Evolutionary conservation across 495 filamentous ascomycete genomes (phyloP), one percentile per base, ranked within the genome.

Genomic region (Penicillium desertorum): DNA sequence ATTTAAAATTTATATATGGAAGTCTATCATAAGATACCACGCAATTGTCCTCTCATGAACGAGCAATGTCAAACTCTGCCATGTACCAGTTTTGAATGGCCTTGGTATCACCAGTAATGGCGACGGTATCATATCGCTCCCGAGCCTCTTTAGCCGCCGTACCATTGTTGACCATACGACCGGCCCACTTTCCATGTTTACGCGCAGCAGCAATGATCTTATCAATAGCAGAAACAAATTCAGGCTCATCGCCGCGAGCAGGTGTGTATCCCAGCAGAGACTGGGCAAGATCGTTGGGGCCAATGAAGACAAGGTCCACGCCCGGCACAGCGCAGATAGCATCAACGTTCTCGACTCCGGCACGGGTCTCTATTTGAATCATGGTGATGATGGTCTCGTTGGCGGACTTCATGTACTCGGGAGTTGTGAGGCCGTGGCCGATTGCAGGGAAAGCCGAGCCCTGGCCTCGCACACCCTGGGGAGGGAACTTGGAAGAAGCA

Each of bases 401-500:
- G 36, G 69, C 69, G 9, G 48, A 57, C 44, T 64, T 68, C 65
- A 72, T 68, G 23, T 72, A 72, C 29, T 70, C 67, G 4, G 67
- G 67, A 14, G 67, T 68, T 11, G 65, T 68, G 36, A 70, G 57
- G 7, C 65, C 69, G 45, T 68, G 67, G 3, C 62, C 70, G 34
- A 71, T 62, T 14, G 63, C 63, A 7, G 63, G 63, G 43, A 62
- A 62, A 4, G 63, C 63, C 3, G 63, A 65, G 30, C 63, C 60
- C 36, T 70, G 60, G 0, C 86, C 86, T 12, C 87, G 79, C 4
- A 74, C 73, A 8, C 86, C 87, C 47, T 71, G 70, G 0, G 86
- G 86, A 1, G 86, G 86, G 60, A 88, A 89, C 59, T 89, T 89
- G 57, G 83, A 81, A 19, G 80, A 80, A 30, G 68, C 66, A 4